Conservation (phyloP, 805 yeast species). For the Dipodascus geniculatus region DNA sequence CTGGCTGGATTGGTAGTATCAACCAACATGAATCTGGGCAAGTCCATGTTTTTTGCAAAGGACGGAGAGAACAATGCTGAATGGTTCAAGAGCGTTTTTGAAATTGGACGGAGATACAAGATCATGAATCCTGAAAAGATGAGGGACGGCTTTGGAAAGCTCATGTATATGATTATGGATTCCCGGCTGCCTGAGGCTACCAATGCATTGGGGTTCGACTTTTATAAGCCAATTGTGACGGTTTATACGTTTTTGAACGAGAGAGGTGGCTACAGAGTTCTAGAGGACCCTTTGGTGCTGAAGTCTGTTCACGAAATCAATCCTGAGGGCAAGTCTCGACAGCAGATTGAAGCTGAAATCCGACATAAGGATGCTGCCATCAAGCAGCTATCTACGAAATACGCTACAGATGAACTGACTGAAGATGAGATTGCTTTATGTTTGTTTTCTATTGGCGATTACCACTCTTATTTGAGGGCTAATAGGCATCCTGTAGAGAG, state of each 20-base stretch:
- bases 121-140: constrained; percentile 76
- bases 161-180: constrained; percentile 80
- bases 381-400: constrained; percentile 42
- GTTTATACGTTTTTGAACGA: constrained; percentile 39
- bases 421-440: constrained; percentile 61
- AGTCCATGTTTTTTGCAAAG: constrained; percentile 29
- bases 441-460: constrained; percentile 68
- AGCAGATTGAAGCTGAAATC: constrained; percentile 45
- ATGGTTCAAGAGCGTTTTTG: constrained; percentile 63
- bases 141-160: constrained; percentile 68
- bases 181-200: constrained; percentile 62
- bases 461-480: constrained; percentile 57
- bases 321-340: constrained; percentile 45
- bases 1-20: constrained; percentile 71
- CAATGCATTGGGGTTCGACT: constrained; percentile 62
- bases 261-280: constrained; percentile 26
- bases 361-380: constrained; percentile 56
- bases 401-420: constrained; percentile 27
- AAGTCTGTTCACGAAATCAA: constrained; percentile 59
- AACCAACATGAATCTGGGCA: constrained; percentile 60
- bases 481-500: constrained; percentile 57
- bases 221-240: constrained; percentile 61
- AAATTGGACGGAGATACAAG: constrained; percentile 70
- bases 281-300: constrained; percentile 46
- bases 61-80: constrained; percentile 52